phyloP scores from a whole-genome alignment of 495 filamentous ascomycete species.

The Neurospora discreta region DNA sequence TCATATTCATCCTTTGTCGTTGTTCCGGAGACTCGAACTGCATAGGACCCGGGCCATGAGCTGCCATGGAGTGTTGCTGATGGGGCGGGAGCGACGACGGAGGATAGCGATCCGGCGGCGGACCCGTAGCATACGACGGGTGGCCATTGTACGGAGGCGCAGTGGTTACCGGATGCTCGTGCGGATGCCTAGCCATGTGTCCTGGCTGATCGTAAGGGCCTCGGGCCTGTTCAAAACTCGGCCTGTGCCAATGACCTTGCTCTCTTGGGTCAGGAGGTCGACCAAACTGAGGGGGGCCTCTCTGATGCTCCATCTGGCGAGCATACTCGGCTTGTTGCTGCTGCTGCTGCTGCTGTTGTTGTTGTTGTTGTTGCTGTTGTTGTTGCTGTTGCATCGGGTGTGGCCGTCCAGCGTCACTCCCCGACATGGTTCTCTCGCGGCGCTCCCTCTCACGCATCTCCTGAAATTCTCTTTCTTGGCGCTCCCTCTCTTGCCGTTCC shows the following conservation, averaged over 20 bases:
- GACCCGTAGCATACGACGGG: constrained; percentile 32
- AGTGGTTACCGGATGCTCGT: constrained; percentile 32
- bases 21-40: constrained; percentile 42
- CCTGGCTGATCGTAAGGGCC: constrained; percentile 27
- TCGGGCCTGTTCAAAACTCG: constrained; percentile 29
- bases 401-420: constrained; percentile 16
- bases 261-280: constrained; percentile 35
- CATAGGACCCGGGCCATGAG: constrained; percentile 23
- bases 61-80: constrained; percentile 24
- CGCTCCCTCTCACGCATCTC: constrained; percentile 13
- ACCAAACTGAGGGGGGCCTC: constrained; percentile 22
- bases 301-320: constrained; percentile 21
- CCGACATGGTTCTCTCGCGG: constrained; percentile 29
- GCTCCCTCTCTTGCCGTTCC: constrained; percentile 27
- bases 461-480: constrained; percentile 17
- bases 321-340: constrained; percentile 17
- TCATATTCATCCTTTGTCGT: constrained; percentile 24
- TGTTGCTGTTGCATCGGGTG: constrained; percentile 19
- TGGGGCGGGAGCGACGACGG: constrained; percentile 31
- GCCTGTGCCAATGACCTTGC: constrained; percentile 30
- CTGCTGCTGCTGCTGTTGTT: too few species aligned
- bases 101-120: constrained; percentile 37
- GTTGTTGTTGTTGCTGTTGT: too few species aligned
- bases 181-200: constrained; percentile 27
- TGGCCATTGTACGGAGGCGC: constrained; percentile 33